Base-by-base conservation (phyloP, 352 stramenopile genomes). In the Chrysophaeum taylorii region DNA sequence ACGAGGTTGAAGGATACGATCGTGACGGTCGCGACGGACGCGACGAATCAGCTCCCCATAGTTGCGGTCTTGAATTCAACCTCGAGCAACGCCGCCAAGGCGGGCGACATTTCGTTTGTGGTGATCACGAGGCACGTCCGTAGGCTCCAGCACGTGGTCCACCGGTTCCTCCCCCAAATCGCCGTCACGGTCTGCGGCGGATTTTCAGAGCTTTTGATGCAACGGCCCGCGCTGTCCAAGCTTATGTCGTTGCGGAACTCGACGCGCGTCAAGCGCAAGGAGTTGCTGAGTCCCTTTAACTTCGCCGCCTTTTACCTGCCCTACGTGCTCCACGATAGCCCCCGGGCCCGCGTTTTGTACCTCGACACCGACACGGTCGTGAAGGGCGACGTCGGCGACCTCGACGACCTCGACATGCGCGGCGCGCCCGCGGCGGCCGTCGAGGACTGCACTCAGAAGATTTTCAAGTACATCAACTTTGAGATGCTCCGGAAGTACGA, bases 381-480 rank as follows among this genome's bases (percentile, higher is more conserved):
- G 16, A 36, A 66, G 27, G 57, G 33, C 12, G 57, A 66, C 35
- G 57, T 66, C 18, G 36, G 12, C 21, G 36, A 27, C 2, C n/a
- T 66, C 9, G 12, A 15, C 31, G 7, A 23, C 31, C 18, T 66
- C 12, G 57, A 66, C 57, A 42, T 66, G 31, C 14, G 27, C 14
- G 57, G 57, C 9, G 5, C 16, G 14, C 57, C 57, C 33, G 57
- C 57, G 12, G 57, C 57, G 33, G 57, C 57, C 12, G 57, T 66
- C 5, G 57, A 66, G 57, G 57, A 66, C 57, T 66, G 57, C 57
- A 48, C 57, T 31, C 57, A 66, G 57, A 42, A 66, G 57, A n/a
- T 66, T 23, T 45, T 45, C 36, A 66, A 66, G 57, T 66, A 66
- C 57, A 45, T 66, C 33, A 66, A 66, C 57, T 48, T 38, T 18